These are phyloP conservation scores for Groenewaldozyma tartarivorans DNA, from an alignment of 805 yeast genomes.

Conservation along the genomic window DNA sequence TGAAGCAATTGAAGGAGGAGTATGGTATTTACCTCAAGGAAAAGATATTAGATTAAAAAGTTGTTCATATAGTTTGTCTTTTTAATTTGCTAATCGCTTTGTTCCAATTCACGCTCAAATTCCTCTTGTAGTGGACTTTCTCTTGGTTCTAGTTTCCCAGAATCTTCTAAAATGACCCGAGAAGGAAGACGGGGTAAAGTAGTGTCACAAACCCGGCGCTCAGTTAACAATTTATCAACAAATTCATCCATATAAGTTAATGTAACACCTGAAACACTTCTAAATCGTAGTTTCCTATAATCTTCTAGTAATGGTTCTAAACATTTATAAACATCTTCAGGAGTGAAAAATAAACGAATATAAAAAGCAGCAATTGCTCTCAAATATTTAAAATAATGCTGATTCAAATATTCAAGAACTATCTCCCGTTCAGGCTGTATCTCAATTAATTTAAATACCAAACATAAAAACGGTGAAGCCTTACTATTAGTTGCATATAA, in stretches of 20 bases:
- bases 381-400: slow-evolving; percentile 68
- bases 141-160: slow-evolving; percentile 25
- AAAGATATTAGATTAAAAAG: slow-evolving; percentile 43
- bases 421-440: slow-evolving; percentile 58
- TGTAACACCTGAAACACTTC: slow-evolving; percentile 30
- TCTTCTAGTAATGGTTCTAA: slow-evolving; percentile 55
- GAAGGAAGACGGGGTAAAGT: slow-evolving; percentile 55
- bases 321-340: slow-evolving; percentile 37
- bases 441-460: slow-evolving; percentile 68
- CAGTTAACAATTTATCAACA: slow-evolving; percentile 48
- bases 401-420: slow-evolving; percentile 43
- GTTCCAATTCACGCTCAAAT: slow-evolving; percentile 30
- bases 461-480: slow-evolving; percentile 68
- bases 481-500: slow-evolving; percentile 39
- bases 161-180: slow-evolving; percentile 29
- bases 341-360: slow-evolving; percentile 33
- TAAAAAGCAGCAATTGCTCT: slow-evolving; percentile 64
- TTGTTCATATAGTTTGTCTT: slow-evolving; percentile 2
- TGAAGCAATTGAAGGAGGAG: slow-evolving; percentile 83
- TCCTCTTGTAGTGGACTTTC: slow-evolving; percentile 30
- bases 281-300: slow-evolving; percentile 55
- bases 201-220: slow-evolving; percentile 60
- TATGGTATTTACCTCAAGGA: slow-evolving; percentile 83
- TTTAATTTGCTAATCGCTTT: background rate
- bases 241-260: slow-evolving; percentile 63